Conservation (phyloP, 768 basidiomycete species). For the Rubroboletus pulcherrimus region DNA sequence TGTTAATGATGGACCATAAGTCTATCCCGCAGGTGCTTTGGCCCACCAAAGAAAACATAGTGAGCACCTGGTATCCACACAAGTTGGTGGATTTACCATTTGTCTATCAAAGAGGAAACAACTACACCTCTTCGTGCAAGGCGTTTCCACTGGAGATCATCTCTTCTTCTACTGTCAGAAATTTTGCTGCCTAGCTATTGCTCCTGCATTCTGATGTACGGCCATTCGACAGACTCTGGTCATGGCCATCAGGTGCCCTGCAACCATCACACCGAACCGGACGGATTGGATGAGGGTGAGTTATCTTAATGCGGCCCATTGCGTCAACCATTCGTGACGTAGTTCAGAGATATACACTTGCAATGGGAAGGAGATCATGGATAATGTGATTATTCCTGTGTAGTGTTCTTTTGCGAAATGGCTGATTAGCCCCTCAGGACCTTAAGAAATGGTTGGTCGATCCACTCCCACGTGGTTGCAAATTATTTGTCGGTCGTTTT, state of each 20-base stretch:
- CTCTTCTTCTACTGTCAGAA: constrained; percentile 57
- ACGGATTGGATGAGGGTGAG: constrained; percentile 52
- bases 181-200: neutral
- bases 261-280: constrained; percentile 42
- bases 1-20: constrained; percentile 39
- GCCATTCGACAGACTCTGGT: constrained; percentile 41
- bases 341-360: constrained; percentile 10
- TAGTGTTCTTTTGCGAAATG: constrained; percentile 37
- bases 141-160: constrained; percentile 43
- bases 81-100: neutral
- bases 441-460: constrained; percentile 23
- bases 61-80: constrained; percentile 21
- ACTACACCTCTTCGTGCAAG: constrained; percentile 42
- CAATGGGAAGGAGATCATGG: constrained; percentile 14
- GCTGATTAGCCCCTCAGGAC: constrained; percentile 10
- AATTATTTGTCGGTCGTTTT: constrained; percentile 24
- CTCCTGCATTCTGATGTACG: neutral
- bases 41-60: constrained; percentile 46
- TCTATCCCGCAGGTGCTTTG: constrained; percentile 24
- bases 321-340: neutral
- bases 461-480: constrained; percentile 26
- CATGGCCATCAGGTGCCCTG: constrained; percentile 46
- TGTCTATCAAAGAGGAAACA: constrained; percentile 34
- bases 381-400: constrained; percentile 18
- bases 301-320: neutral